Evolutionary conservation across 1,139 yeast genomes (phyloP).

Genomic region (Casaregolazyma suthepensis): DNA sequence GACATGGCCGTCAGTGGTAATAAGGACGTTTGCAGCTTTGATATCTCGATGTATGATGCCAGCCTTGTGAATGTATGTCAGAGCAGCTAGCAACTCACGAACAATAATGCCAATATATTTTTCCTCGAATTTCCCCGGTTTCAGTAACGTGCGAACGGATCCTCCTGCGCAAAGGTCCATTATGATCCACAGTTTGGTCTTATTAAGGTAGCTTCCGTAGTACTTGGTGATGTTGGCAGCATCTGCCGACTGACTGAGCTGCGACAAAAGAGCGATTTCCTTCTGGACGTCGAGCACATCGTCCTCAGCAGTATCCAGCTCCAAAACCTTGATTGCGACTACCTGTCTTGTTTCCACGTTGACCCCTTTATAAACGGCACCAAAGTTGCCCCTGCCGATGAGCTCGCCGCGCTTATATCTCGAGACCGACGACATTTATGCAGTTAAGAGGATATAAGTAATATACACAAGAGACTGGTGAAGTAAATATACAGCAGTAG

Average conservation of each 20-base stretch:
- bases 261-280: constrained; percentile 81
- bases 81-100: constrained; percentile 72
- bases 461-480: neutral
- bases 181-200: constrained; percentile 90
- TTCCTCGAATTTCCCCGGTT: constrained; percentile 87
- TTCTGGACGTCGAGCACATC: constrained; percentile 94
- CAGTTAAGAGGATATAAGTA: no score
- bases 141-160: constrained; percentile 75
- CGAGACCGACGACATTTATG: constrained; percentile 11
- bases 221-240: constrained; percentile 76
- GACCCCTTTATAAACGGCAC: constrained; percentile 81
- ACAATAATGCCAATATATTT: constrained; percentile 72
- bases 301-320: constrained; percentile 87
- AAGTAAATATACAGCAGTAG: neutral
- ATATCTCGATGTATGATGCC: constrained; percentile 95
- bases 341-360: constrained; percentile 61
- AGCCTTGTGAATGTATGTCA: constrained; percentile 74
- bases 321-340: constrained; percentile 89
- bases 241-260: constrained; percentile 66
- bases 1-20: constrained; percentile 83
- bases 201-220: constrained; percentile 80
- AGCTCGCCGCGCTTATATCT: constrained; percentile 76
- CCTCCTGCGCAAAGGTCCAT: constrained; percentile 99
- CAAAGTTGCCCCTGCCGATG: constrained; percentile 94
- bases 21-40: constrained; percentile 90